Evolutionary conservation across 1,284 basidiomycete genomes (phyloP), one percentile per base, ranked within the genome.

Genomic region (Tylopilus sp.): DNA sequence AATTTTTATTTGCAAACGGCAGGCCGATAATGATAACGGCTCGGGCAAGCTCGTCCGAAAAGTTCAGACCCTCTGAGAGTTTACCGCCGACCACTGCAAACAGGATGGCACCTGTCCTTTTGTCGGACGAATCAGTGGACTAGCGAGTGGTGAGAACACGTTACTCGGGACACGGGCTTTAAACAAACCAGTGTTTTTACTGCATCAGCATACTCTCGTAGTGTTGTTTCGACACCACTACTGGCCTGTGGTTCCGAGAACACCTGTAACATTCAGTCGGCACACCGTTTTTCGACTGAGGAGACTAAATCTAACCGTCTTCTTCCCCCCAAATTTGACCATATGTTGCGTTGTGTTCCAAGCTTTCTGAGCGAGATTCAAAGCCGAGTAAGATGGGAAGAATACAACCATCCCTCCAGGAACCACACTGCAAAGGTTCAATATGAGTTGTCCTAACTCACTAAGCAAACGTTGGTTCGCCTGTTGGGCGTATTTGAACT

Each of bases 81-180:
- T 98, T 99, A 18, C 94, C 95, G 9, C 95, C 94, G 20, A 99
- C 88, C 2, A 99, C 95, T 1, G 95, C 95, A 53, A 99, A 84
- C 7, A 94, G 72, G 29, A 94, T 66, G 1, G 89, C 88, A 8
- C 90, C 91, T 10, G 74, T 73, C 60, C 64, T 78, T 71, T 62
- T 70, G 53, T 50, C 60, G 46, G 51, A 58, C 24, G n/a, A n/a
- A 38, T 59, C 51, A 10, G 38, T 24, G 21, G 64, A 53, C 63
- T 68, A 7, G 18, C 2, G n/a, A 9, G 28, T 33, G 12, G 18
- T 48, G 4, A 53, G 42, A 31, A 35, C 24, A 33, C 26, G 15
- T 34, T 30, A 6, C 29, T 14, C 33, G 37, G 50, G 11, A 46
- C 7, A 15, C 33, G 21, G 40, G 46, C 45, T 20, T 28, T n/a